Evolutionary conservation across 2,329 filamentous ascomycete species (phyloP).

Genomic region (Anisogramma anomala): DNA sequence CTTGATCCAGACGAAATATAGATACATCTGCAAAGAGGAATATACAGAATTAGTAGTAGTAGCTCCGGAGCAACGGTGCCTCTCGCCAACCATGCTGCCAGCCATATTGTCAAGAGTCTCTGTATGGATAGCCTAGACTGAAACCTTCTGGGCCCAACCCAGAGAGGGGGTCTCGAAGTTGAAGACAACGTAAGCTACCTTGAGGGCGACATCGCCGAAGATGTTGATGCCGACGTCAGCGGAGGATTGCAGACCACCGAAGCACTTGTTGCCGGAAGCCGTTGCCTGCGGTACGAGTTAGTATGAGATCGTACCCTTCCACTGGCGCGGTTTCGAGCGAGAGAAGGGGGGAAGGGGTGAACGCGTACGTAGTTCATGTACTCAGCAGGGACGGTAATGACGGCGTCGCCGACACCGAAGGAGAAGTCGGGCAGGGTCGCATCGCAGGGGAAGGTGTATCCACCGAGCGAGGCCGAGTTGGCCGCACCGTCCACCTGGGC

Average conservation of each 20-base stretch:
- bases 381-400: conserved; percentile 37
- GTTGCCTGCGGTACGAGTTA: background rate
- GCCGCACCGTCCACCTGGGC: conserved; percentile 31
- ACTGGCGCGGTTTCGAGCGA: background rate
- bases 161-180: conserved; percentile 29
- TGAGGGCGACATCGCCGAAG: conserved; percentile 59
- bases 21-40: no score
- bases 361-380: conserved; percentile 24
- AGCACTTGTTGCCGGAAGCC: conserved; percentile 32
- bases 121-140: background rate
- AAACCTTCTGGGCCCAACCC: conserved; percentile 7
- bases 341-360: no score
- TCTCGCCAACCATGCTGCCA: no score
- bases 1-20: no score
- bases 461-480: conserved; percentile 28
- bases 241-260: conserved; percentile 53
- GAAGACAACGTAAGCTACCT: conserved; percentile 57
- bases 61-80: no score
- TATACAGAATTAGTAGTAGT: no score
- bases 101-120: background rate
- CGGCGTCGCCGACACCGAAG: conserved; percentile 33
- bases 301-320: background rate
- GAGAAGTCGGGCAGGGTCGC: conserved; percentile 36
- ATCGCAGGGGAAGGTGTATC: conserved; percentile 42
- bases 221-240: conserved; percentile 48